These are phyloP conservation scores for Nemophila menziesii DNA, from an alignment of 257 asterid species.

Conservation along the genomic window DNA sequence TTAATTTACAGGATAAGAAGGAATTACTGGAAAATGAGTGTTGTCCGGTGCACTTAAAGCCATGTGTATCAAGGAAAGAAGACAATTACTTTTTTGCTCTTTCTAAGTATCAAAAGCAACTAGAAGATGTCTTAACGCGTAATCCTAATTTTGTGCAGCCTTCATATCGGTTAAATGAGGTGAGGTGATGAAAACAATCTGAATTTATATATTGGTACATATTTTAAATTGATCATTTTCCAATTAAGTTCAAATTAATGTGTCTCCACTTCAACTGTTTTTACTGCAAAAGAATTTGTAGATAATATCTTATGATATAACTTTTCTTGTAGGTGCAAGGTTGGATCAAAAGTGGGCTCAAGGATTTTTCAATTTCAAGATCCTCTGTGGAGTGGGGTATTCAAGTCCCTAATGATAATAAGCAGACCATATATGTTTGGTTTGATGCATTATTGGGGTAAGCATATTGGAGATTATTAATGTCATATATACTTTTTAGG, in stretches of 20 bases:
- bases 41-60: slow-evolving; percentile 89
- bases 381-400: slow-evolving; percentile 90
- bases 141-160: slow-evolving; percentile 87
- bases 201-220: too few species aligned
- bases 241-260: neutral
- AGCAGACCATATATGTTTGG: slow-evolving; percentile 96
- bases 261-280: neutral
- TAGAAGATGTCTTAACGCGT: slow-evolving; percentile 53
- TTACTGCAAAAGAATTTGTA: neutral
- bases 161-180: slow-evolving; percentile 87
- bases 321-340: slow-evolving; percentile 65
- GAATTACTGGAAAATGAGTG: slow-evolving; percentile 75
- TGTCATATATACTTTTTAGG: neutral
- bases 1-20: slow-evolving; percentile 63
- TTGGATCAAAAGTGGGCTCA: slow-evolving; percentile 86
- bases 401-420: slow-evolving; percentile 65
- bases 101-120: slow-evolving; percentile 69
- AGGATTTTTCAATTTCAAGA: slow-evolving; percentile 92
- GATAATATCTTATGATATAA: slow-evolving; percentile 7
- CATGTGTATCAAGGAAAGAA: slow-evolving; percentile 77
- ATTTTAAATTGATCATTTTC: neutral
- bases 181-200: slow-evolving; percentile 5
- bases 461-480: slow-evolving; percentile 7
- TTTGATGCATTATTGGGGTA: slow-evolving; percentile 99
- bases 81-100: slow-evolving; percentile 93